Evolutionary conservation across 1,284 basidiomycete genomes (phyloP).

Genomic region (Serendipita sp.): DNA sequence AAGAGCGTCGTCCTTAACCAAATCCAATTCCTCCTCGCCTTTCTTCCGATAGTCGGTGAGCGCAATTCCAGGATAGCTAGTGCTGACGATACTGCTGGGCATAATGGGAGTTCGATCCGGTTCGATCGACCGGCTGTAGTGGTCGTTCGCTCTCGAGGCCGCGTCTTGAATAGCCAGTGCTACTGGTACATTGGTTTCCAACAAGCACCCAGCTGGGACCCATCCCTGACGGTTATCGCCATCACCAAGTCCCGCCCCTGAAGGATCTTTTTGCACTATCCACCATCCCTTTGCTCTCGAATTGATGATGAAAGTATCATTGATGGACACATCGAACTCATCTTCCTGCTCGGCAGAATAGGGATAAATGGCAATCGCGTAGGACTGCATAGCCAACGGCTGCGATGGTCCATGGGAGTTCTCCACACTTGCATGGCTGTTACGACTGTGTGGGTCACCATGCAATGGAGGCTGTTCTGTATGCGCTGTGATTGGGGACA

Average conservation of each 20-base stretch:
- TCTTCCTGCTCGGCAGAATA: slow-evolving; percentile 95
- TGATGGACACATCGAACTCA: slow-evolving; percentile 85
- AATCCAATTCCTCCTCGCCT: slow-evolving; percentile 75
- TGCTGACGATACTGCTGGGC: slow-evolving; percentile 78
- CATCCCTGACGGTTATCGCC: slow-evolving; percentile 69
- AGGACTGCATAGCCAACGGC: slow-evolving; percentile 30
- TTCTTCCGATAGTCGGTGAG: slow-evolving; percentile 91
- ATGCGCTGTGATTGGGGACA: slow-evolving; percentile 6
- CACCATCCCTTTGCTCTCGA: slow-evolving; percentile 96
- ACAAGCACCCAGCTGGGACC: slow-evolving; percentile 85
- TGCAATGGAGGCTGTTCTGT: not conserved
- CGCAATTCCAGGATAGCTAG: slow-evolving; percentile 85
- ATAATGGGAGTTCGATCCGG: slow-evolving; percentile 47
- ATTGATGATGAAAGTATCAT: slow-evolving; percentile 85
- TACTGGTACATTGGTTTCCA: slow-evolving; percentile 79
- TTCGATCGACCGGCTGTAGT: slow-evolving; percentile 28
- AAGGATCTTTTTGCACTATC: slow-evolving; percentile 90
- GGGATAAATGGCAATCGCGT: slow-evolving; percentile 83
- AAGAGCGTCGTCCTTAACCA: slow-evolving; percentile 74
- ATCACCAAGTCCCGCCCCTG: slow-evolving; percentile 67
- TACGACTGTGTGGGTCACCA: not conserved
- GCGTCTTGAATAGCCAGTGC: slow-evolving; percentile 66
- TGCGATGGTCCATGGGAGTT: slow-evolving; percentile 1
- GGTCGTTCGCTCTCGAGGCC: slow-evolving; percentile 25
- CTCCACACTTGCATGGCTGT: not conserved